These are phyloP conservation scores for Glycine soja DNA, from an alignment of 306 rosid genomes.

Conservation along the genomic window DNA sequence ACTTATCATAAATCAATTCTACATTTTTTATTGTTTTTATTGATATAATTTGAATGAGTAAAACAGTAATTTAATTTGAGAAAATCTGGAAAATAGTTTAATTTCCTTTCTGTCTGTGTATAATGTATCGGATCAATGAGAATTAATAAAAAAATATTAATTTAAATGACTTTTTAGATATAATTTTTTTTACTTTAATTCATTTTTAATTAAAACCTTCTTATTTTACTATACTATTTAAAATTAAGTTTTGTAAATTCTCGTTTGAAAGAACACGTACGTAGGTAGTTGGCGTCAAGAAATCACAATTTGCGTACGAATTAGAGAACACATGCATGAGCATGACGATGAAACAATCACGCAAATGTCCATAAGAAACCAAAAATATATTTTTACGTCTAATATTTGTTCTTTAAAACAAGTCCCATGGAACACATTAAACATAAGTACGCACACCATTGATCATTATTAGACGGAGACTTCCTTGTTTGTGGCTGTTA, in stretches of 20 bases:
- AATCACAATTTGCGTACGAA: constrained; percentile 22
- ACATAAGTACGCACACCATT: background rate
- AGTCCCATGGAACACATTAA: constrained; percentile 38
- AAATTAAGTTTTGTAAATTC: too few species aligned
- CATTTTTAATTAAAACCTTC: too few species aligned
- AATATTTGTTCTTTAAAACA: constrained; percentile 28
- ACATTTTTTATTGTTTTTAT: background rate
- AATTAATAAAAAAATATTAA: too few species aligned
- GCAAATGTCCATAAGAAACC: background rate
- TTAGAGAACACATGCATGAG: constrained; percentile 23
- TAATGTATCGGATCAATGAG: too few species aligned
- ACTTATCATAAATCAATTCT: background rate
- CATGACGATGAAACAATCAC: constrained; percentile 11
- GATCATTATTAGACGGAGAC: background rate
- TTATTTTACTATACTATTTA: too few species aligned
- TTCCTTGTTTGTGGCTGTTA: constrained; percentile 35
- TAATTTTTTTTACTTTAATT: too few species aligned
- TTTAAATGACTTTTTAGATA: too few species aligned
- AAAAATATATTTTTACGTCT: constrained; percentile 18
- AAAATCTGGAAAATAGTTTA: background rate
- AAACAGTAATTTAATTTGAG: too few species aligned
- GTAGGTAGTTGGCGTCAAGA: constrained; percentile 14
- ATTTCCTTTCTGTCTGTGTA: background rate
- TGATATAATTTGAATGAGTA: background rate
- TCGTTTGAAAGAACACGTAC: too few species aligned